Conservation (phyloP, 2,329 filamentous ascomycete species). For the Alternaria sp. region DNA sequence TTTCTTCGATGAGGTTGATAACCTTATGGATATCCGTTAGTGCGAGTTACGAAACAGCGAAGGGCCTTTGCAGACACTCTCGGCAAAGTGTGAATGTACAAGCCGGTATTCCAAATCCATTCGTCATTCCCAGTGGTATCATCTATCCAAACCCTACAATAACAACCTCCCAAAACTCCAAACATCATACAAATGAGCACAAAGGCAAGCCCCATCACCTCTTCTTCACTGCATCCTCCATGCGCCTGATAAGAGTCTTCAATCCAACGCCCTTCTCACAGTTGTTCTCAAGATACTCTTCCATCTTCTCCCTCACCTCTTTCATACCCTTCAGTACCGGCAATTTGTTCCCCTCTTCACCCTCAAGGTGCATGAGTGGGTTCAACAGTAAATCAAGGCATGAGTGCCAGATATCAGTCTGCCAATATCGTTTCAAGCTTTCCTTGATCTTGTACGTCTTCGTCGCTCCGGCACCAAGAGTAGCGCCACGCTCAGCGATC, state of each 20-base stretch:
- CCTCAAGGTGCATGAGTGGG: constrained; percentile 69
- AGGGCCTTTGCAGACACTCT: too few relatives aligned
- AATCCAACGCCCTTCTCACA: constrained; percentile 76
- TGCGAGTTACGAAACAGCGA: too few relatives aligned
- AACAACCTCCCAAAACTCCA: constrained; percentile 12
- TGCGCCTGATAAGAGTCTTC: constrained; percentile 62
- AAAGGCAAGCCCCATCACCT: constrained; percentile 35
- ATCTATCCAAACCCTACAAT: background rate
- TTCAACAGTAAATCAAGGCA: constrained; percentile 89
- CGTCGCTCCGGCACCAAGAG: constrained; percentile 62
- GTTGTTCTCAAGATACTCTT: constrained; percentile 79
- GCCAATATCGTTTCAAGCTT: constrained; percentile 92
- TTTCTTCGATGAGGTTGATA: too few relatives aligned
- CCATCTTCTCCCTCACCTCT: constrained; percentile 77
- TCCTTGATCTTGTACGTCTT: constrained; percentile 83
- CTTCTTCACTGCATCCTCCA: constrained; percentile 70
- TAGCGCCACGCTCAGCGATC: constrained; percentile 56
- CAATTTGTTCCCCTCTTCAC: constrained; percentile 71
- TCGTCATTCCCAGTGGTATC: constrained; percentile 1
- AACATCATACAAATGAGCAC: background rate
- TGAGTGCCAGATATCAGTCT: constrained; percentile 85
- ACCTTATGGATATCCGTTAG: too few relatives aligned
- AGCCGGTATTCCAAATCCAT: background rate
- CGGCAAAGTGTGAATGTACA: background rate
- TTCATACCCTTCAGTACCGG: constrained; percentile 76